Evolutionary conservation across 2,329 filamentous ascomycete species (phyloP).

Genomic region (Fusarium sp.): DNA sequence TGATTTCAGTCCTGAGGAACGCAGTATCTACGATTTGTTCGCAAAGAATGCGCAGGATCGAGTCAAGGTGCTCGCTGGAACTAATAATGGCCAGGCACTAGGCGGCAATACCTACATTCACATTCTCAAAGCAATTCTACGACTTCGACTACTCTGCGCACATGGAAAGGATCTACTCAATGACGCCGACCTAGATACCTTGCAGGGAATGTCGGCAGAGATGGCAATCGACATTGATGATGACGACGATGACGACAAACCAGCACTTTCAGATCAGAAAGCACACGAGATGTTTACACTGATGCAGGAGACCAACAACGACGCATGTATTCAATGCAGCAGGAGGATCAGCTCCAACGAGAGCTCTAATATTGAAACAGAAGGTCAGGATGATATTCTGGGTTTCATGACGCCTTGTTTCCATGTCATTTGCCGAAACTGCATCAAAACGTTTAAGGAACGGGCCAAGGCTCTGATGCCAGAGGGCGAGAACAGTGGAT

Average conservation of each 20-base stretch:
- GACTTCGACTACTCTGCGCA: slow-evolving; percentile 89
- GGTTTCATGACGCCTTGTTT: slow-evolving; percentile 88
- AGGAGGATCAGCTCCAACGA: slow-evolving; percentile 69
- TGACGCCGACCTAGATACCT: slow-evolving; percentile 81
- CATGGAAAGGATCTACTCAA: slow-evolving; percentile 93
- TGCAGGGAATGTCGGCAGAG: slow-evolving; percentile 83
- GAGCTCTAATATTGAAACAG: slow-evolving; percentile 66
- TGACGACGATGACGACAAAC: slow-evolving; percentile 70
- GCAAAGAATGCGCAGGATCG: slow-evolving; percentile 82
- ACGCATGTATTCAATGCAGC: slow-evolving; percentile 77
- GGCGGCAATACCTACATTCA: slow-evolving; percentile 92
- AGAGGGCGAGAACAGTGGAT: slow-evolving; percentile 55
- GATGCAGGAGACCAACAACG: slow-evolving; percentile 83
- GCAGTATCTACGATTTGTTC: slow-evolving; percentile 84
- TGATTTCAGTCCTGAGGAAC: slow-evolving; percentile 80
- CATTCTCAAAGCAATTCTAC: slow-evolving; percentile 89
- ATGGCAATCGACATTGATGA: slow-evolving; percentile 91
- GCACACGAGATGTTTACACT: slow-evolving; percentile 88
- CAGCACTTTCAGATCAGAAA: slow-evolving; percentile 72
- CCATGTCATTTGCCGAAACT: slow-evolving; percentile 83
- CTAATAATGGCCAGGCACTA: slow-evolving; percentile 69
- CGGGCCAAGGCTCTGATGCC: slow-evolving; percentile 56
- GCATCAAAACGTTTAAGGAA: slow-evolving; percentile 70
- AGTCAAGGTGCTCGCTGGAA: slow-evolving; percentile 76
- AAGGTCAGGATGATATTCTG: slow-evolving; percentile 71